Conservation (phyloP, 495 filamentous ascomycete species). For the Articulospora tetracladia region DNA sequence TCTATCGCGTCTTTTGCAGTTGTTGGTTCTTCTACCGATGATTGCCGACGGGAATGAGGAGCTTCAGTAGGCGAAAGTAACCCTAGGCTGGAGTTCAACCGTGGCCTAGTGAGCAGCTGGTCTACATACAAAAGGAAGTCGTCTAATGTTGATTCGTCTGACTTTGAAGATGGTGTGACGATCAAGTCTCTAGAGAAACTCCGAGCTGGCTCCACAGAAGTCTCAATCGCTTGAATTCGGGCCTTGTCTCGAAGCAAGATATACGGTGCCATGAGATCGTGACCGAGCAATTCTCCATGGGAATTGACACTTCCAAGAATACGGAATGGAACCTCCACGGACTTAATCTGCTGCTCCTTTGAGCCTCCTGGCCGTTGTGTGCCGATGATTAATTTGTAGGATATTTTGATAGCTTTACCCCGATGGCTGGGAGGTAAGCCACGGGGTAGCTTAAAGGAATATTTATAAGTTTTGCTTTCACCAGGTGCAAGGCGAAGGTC, state of each 20-base stretch:
- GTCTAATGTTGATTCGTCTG: constrained; percentile 29
- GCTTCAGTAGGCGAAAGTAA: constrained; percentile 66
- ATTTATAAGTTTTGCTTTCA: constrained; percentile 83
- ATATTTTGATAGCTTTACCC: constrained; percentile 91
- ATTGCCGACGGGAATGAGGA: constrained; percentile 47
- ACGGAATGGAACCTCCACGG: constrained; percentile 93
- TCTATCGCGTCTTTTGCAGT: constrained; percentile 85
- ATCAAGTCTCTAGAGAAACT: constrained; percentile 8
- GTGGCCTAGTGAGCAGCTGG: constrained; percentile 64
- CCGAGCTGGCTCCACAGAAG: constrained; percentile 15
- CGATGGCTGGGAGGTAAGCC: constrained; percentile 87
- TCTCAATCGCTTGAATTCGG: constrained; percentile 48
- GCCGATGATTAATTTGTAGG: constrained; percentile 87
- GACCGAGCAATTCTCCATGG: constrained; percentile 57
- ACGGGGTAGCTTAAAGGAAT: constrained; percentile 78
- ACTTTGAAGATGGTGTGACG: constrained; percentile 29
- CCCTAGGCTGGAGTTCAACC: constrained; percentile 48
- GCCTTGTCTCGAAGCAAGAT: constrained; percentile 87
- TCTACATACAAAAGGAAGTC: constrained; percentile 80
- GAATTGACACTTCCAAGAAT: constrained; percentile 85
- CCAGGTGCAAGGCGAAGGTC: constrained; percentile 84
- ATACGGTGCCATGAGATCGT: constrained; percentile 92
- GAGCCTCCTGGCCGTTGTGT: constrained; percentile 79
- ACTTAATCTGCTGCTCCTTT: constrained; percentile 77
- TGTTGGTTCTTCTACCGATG: constrained; percentile 42